Evolutionary conservation across 805 yeast genomes (phyloP).

Genomic region (Wickerhamiella cacticola): DNA sequence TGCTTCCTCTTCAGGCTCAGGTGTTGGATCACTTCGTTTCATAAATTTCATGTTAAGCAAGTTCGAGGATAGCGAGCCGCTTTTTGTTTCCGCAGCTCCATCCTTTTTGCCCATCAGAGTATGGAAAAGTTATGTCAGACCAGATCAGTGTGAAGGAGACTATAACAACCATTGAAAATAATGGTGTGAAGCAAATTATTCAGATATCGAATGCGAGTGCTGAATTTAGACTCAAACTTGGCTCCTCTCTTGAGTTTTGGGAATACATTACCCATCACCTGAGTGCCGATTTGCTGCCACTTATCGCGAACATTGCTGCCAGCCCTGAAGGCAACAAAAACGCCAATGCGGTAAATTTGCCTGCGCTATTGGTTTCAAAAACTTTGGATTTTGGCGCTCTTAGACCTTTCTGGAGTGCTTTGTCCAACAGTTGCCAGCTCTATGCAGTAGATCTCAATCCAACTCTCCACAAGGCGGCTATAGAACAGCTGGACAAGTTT

Average conservation of each 20-base stretch:
- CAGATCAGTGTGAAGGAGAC: neutral
- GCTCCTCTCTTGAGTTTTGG: constrained; percentile 1
- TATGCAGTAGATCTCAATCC: neutral
- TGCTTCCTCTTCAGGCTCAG: neutral
- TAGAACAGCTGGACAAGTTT: neutral
- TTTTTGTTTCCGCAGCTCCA: neutral
- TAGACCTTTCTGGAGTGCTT: constrained; percentile 10
- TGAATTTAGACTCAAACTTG: neutral
- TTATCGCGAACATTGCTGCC: constrained; percentile 13
- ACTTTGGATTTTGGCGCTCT: neutral
- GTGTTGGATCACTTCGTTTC: constrained; percentile 13
- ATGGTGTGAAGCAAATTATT: neutral
- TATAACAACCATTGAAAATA: neutral
- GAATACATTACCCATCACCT: neutral
- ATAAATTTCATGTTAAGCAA: constrained; percentile 24
- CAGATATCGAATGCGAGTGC: neutral
- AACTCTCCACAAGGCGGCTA: neutral
- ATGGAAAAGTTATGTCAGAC: constrained; percentile 2
- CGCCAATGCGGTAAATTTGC: neutral
- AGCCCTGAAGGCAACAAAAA: constrained; percentile 8
- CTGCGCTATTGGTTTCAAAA: neutral
- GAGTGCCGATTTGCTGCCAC: neutral
- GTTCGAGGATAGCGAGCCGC: constrained; percentile 19
- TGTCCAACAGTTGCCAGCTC: constrained; percentile 13
- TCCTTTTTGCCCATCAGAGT: neutral